A percentile compares a stretch with the other conserved stretches of the same genome.
Evolutionary conservation across 108 stramenopile species (phyloP).

Genomic region (Cyclotella choctawhatcheeana): DNA sequence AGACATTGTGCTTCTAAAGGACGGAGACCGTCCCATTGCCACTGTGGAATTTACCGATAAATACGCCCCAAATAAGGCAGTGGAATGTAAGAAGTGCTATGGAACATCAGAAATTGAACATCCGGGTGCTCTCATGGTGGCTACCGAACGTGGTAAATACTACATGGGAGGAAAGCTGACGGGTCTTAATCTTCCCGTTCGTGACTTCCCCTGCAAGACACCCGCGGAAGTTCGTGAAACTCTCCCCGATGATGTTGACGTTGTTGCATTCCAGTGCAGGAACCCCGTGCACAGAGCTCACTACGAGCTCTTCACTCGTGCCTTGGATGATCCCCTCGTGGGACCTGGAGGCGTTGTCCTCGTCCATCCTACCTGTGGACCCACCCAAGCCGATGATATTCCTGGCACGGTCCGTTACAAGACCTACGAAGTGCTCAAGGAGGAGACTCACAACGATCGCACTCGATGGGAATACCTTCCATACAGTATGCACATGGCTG

Average conservation of each 20-base stretch:
- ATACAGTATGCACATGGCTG: slow-evolving; percentile 99
- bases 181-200: slow-evolving; percentile 94
- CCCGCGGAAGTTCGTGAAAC: slow-evolving; percentile 94
- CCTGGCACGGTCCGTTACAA: slow-evolving; percentile 93
- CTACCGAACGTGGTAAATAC: slow-evolving; percentile 96
- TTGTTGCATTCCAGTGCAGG: slow-evolving; percentile 99
- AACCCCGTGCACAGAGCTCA: slow-evolving; percentile 99
- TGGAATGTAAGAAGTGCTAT: slow-evolving; percentile 95
- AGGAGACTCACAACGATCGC: slow-evolving; percentile 94
- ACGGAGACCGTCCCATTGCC: slow-evolving; percentile 93
- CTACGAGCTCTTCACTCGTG: slow-evolving; percentile 99
- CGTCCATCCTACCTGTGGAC: slow-evolving; percentile 99
- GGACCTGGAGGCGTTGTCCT: slow-evolving; percentile 93
- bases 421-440: slow-evolving; percentile 97
- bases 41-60: slow-evolving; percentile 95
- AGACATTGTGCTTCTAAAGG: slow-evolving; percentile 93
- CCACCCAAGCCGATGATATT: slow-evolving; percentile 98
- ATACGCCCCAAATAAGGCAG: slow-evolving; percentile 92
- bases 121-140: slow-evolving; percentile 97
- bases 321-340: slow-evolving; percentile 93
- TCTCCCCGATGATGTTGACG: slow-evolving; percentile 94
- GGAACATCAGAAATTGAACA: slow-evolving; percentile 97
- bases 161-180: slow-evolving; percentile 99
- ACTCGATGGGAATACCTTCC: slow-evolving; percentile 98
- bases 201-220: slow-evolving; percentile 98